Evolutionary conservation across 1,139 yeast species (phyloP).

Genomic region (Scheffersomyces cryptocercus): DNA sequence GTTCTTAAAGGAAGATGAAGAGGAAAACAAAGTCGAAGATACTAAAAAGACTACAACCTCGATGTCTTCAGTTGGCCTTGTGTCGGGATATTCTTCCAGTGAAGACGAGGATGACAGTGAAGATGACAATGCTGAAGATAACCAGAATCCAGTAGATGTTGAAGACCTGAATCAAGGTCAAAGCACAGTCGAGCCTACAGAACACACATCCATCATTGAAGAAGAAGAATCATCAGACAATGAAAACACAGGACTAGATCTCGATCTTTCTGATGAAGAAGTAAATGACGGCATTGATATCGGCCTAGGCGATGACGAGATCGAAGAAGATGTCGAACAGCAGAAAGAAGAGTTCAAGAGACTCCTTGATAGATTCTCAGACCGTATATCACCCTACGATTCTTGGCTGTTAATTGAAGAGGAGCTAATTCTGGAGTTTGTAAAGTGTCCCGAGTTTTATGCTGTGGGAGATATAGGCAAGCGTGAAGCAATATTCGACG

Average conservation of each 20-base stretch:
- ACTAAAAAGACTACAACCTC: not conserved
- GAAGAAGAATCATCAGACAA: constrained; percentile 8
- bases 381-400: constrained; percentile 32
- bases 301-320: not conserved
- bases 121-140: constrained; percentile 10
- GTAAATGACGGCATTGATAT: not conserved
- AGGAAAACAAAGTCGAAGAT: constrained; percentile 1
- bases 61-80: constrained; percentile 1
- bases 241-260: constrained; percentile 17
- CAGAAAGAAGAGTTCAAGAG: constrained; percentile 16
- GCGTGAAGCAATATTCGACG: constrained; percentile 28
- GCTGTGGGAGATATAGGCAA: constrained; percentile 18
- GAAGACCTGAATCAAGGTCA: not conserved
- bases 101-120: constrained; percentile 4
- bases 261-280: constrained; percentile 19
- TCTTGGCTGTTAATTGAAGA: constrained; percentile 45
- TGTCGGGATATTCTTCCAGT: constrained; percentile 13
- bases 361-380: constrained; percentile 25
- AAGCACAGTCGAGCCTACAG: not conserved
- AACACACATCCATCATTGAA: constrained; percentile 1
- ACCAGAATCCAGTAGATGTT: constrained; percentile 4
- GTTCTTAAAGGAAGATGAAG: constrained; percentile 5
- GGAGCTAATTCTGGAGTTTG: constrained; percentile 31
- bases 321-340: not conserved
- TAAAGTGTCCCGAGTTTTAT: constrained; percentile 32